Base-by-base conservation (phyloP, 139 green algal species). In the Prasinococcaceae sp. region DNA sequence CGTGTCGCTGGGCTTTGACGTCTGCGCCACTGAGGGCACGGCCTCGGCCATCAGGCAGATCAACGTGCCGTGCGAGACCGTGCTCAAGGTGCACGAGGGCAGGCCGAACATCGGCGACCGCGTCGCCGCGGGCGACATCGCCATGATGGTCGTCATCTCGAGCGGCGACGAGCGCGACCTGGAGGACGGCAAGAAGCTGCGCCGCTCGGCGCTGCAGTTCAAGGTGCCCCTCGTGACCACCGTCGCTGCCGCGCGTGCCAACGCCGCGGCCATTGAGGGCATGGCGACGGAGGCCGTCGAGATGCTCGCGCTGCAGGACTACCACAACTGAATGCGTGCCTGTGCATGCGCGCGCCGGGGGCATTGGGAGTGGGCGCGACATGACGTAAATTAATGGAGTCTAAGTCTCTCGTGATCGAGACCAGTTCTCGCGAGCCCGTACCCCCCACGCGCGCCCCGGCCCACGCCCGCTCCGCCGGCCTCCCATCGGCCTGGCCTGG, bases 11-110 rank as follows among this genome's bases (percentile, higher is more conserved):
- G 90, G 88, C 46, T 96, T 88, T 51, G 70, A 68, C 27, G 68
- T 97, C 23, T 58, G 93, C 17, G 82, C 88, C 12, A 96, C 90
- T 10, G 55, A 51, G n/a, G 78, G 86, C 40, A 98, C 90, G 1
- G 80, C 79, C 22, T 60, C 54, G 2, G 45, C 58, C 3, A 67
- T 94, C 44, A 57, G 69, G 24, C 45, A 57, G 23, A 64, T 17
- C 2, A 79, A 79, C 23, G 44, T 88, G 3, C 17, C 24, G 1
- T 50, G 72, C 10, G 62, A 68, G 29, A 52, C 70, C 10, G 80
- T 97, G 58, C 80, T 94, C 40, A 99, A 99, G 77, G 85, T 99
- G 55, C 84, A 94, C 59, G 92, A 99, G 66, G 92, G 92, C 1
- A 68, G 92, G 16, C 88, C 88, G 53, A 86, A 94, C 60, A 73